Base-by-base conservation (phyloP, 768 basidiomycete genomes). In the Suillus americanus region DNA sequence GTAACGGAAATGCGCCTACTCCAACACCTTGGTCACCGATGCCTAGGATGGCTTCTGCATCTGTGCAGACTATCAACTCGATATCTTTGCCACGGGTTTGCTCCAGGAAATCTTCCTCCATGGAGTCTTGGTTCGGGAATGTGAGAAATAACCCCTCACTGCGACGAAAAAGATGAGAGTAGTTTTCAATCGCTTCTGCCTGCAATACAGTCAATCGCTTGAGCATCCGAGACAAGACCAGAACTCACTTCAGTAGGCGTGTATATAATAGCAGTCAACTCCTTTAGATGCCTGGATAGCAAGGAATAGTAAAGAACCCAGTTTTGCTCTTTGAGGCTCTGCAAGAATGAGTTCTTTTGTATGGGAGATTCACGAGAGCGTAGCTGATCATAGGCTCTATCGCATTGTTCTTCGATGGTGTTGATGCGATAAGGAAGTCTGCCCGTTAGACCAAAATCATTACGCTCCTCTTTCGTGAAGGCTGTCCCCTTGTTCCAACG, bases 31-130 rank as follows among this genome's bases (percentile, higher is more conserved):
- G 86, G 69, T 88, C 86, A 55, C 87, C 87, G 63, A 89, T 88
- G 18, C 94, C 94, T 12, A 96, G 79, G 64, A 95, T 95, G 0
- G 91, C 91, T 69, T 94, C 93, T 5, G 89, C 86, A 72, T 96
- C 94, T 0, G 92, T 90, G 62, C 89, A 89, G 30, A 95, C 92
- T 60, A 96, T 82, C 28, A 95, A 79, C 65, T 95, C 89, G 62
- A 95, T 85, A 33, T 88, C 78, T 33, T 81, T 78, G 8, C 83
- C 86, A 40, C 78, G 79, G 2, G 84, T 89, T 69, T 86, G 85
- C 69, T 89, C 89, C 28, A 94, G 75, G 70, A 91, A 91, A 66
- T 89, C 87, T 66, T 87, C 82, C 69, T 93, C 91, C 89, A 94
- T 93, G 8, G 79, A 74, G 50, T 91, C 85, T 65, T 81, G 78